Conservation (phyloP, 2,329 filamentous ascomycete species). For the Talaromyces sp. region DNA sequence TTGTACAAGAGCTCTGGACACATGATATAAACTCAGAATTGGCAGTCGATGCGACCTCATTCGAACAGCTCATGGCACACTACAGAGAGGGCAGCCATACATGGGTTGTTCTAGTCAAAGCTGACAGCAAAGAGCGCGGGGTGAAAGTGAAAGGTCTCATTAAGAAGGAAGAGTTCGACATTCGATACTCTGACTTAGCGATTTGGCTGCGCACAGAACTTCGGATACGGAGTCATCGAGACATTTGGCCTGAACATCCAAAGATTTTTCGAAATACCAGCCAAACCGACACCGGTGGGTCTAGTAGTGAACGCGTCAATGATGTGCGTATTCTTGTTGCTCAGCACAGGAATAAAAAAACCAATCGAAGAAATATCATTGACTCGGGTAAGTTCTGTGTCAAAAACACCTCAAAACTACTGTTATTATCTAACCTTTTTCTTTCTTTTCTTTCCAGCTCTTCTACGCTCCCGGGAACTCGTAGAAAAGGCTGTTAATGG, state of each 20-base stretch:
- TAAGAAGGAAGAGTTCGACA: slow-evolving; percentile 76
- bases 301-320: slow-evolving; percentile 50
- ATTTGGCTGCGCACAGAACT: slow-evolving; percentile 77
- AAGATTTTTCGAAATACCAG: slow-evolving; percentile 38
- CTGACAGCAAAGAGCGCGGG: slow-evolving; percentile 51
- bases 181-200: slow-evolving; percentile 69
- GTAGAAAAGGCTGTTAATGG: slow-evolving; percentile 69
- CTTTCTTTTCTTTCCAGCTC: slow-evolving; percentile 31
- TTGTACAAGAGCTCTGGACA: slow-evolving; percentile 75
- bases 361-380: slow-evolving; percentile 79
- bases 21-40: slow-evolving; percentile 85
- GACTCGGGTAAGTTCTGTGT: slow-evolving; percentile 62
- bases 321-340: slow-evolving; percentile 82
- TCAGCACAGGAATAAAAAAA: slow-evolving; percentile 83
- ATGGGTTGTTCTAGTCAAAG: slow-evolving; percentile 85
- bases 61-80: slow-evolving; percentile 66
- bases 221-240: slow-evolving; percentile 67
- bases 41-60: slow-evolving; percentile 70
- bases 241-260: slow-evolving; percentile 42
- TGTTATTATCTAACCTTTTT: slow-evolving; percentile 12
- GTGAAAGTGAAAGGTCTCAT: slow-evolving; percentile 76
- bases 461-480: slow-evolving; percentile 54
- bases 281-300: slow-evolving; percentile 33
- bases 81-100: slow-evolving; percentile 73
- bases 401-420: slow-evolving; percentile 24